phyloP scores from a whole-genome alignment of 2,329 filamentous ascomycete genomes.

The Endoconidiophora polonica region DNA sequence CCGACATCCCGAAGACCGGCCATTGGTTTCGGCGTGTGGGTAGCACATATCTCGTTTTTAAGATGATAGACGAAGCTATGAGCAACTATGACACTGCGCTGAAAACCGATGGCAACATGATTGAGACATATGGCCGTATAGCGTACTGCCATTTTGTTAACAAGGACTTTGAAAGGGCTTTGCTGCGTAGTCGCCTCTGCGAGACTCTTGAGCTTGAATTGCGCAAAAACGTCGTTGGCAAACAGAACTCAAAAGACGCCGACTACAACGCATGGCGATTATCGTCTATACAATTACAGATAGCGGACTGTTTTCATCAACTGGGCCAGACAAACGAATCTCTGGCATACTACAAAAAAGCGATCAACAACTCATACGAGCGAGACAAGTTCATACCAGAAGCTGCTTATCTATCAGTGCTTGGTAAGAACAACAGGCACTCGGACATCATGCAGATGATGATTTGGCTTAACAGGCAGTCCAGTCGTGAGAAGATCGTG shows the following conservation, averaged over 20 bases:
- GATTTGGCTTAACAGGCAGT: conserved; percentile 19
- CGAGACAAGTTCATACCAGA: conserved; percentile 24
- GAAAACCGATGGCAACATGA: conserved; percentile 22
- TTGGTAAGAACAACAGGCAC: conserved; percentile 23
- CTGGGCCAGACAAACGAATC: conserved; percentile 20
- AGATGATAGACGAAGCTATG: conserved; percentile 21
- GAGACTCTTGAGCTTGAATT: conserved; percentile 18
- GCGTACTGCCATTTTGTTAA: conserved; percentile 24
- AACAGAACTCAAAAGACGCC: conserved; percentile 15
- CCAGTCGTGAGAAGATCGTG: conserved; percentile 12
- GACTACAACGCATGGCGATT: conserved; percentile 23
- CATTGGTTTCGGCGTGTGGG: conserved; percentile 25
- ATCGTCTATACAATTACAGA: conserved; percentile 25
- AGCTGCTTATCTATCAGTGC: conserved; percentile 21
- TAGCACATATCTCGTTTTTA: conserved; percentile 24
- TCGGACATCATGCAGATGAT: conserved; percentile 22
- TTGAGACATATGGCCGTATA: conserved; percentile 25
- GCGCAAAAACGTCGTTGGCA: conserved; percentile 15
- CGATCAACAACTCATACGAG: conserved; percentile 18
- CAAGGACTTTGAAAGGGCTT: conserved; percentile 21
- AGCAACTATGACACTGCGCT: conserved; percentile 23
- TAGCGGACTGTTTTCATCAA: conserved; percentile 23
- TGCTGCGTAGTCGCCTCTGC: conserved; percentile 23
- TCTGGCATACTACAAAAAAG: conserved; percentile 22
- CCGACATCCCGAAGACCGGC: conserved; percentile 19